Evolutionary conservation across 1,284 basidiomycete species (phyloP).

Genomic region (Limonomyces culmigenus): DNA sequence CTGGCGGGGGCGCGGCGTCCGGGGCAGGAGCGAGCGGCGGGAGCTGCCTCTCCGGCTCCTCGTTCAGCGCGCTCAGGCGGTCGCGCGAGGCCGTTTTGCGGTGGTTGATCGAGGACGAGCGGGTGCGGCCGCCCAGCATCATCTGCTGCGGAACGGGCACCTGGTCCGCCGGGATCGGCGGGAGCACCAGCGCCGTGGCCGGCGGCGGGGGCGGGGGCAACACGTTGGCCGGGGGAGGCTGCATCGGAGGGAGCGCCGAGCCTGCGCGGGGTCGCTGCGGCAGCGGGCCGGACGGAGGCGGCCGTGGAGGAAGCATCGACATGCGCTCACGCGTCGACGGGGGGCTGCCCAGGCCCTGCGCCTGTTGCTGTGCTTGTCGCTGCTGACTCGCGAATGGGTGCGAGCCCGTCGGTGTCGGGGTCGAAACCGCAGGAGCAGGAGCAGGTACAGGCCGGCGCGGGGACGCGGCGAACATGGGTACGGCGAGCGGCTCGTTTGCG

Average conservation of each 20-base stretch:
- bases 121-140: conserved; percentile 25
- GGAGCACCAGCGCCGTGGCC: conserved; percentile 2
- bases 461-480: conserved; percentile 28
- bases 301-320: conserved; percentile 4
- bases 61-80: conserved; percentile 33
- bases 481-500: conserved; percentile 26
- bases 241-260: conserved; percentile 44
- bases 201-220: conserved; percentile 46
- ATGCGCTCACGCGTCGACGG: conserved; percentile 3
- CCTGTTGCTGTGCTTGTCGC: not conserved
- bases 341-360: not conserved
- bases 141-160: conserved; percentile 28
- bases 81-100: too few species aligned
- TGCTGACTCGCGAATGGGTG: not conserved
- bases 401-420: conserved; percentile 10
- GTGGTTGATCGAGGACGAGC: conserved; percentile 36
- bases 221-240: conserved; percentile 43
- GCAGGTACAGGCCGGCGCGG: conserved; percentile 18
- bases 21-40: not conserved
- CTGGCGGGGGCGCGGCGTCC: not conserved
- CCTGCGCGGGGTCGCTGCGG: conserved; percentile 30
- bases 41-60: conserved; percentile 31
- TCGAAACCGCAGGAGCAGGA: conserved; percentile 12
- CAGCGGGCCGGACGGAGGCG: conserved; percentile 11
- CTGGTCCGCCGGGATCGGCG: conserved; percentile 10